Evolutionary conservation across 306 rosid genomes (phyloP), one percentile per base, ranked within the genome.

Genomic region (Mimosa bimucronata): DNA sequence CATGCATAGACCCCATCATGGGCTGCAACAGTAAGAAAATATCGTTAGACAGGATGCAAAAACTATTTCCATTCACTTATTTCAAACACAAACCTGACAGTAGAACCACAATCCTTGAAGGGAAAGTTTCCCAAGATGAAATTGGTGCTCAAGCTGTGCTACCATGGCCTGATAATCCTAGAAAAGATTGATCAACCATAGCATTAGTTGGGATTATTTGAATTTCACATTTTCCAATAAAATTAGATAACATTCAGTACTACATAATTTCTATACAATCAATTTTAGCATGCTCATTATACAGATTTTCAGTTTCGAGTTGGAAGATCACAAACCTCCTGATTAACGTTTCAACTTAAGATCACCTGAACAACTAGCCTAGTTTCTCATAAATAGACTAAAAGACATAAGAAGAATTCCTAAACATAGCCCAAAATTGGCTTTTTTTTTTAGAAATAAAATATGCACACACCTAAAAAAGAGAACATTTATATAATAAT

Each of bases 141-240:
- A 94, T 81, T 94, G 98, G 85, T 94, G 98, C 82, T 94, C 98
- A 21, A 94, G 95, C 77, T 94, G 98, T 60, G 98, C 97, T 85
- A 94, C 97, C 97, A 94, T 87, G 79, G 97, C 92, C 83, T 91
- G 95, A 86, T 94, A 94, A 90, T 94, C 98, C 98, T 92, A 86
- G 83, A 73, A 61, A 65, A 83, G 66, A 42, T 81, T 77, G 48
- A 73, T 44, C 31, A 38, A 46, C 18, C 6, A 60, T n/a, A 60
- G 60, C 76, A 77, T 46, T 58, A 81, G 81, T 12, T 68, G 76
- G 74, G 55, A 66, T 40, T 71, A 65, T 77, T 79, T 71, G 71
- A 76, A 83, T 55, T 76, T 70, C 31, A 77, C 45, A 80, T 48
- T 73, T 15, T 70, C 62, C 40, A 81, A 19, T 66, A 79, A 81